Base-by-base conservation (phyloP, 1,284 basidiomycete species). In the Phylloporus sp. region DNA sequence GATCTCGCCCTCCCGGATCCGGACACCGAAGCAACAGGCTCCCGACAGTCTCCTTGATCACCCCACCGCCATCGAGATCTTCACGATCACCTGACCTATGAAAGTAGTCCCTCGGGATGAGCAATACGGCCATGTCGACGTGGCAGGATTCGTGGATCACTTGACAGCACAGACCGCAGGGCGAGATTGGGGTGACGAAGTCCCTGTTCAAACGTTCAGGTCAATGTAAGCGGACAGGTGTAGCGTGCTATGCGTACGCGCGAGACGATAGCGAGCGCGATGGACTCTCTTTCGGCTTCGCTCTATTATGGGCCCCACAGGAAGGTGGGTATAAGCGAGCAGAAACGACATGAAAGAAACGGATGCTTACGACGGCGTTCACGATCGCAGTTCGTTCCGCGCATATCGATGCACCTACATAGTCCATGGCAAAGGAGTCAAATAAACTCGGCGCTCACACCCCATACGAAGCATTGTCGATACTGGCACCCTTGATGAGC, bases 401-500 rank as follows among this genome's bases (percentile, higher is more conserved):
- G 68, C 95, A 97, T 57, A 95, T 94, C 1, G 88, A 86, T 8
- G 83, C 90, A 39, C 90, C 89, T 92, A 60, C 26, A 29, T 2
- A 42, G 10, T 31, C 3, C 11, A 34, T 32, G 51, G 37, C 22
- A 4, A 18, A 37, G 12, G 13, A 18, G 17, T 37, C 15, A 3
- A n/a, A n/a, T 12, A 22, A 29, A 51, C 22, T 5, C 13, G 26
- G 17, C 49, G 28, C 10, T 66, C 77, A 34, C 58, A 92, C 95
- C n/a, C n/a, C 92, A 74, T 95, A 96, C 0, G 93, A 93, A 0
- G 94, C 94, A 72, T 97, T 97, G 79, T 98, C 95, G 63, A 97
- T 84, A 72, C 96, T 97, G 44, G 90, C 88, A 7, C 95, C 95
- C 60, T 87, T 91, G 65, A 95, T 84, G 46, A 96, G 86, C 18